Conservation (phyloP, 2,329 filamentous ascomycete genomes). For the Trichothecium sympodiale region DNA sequence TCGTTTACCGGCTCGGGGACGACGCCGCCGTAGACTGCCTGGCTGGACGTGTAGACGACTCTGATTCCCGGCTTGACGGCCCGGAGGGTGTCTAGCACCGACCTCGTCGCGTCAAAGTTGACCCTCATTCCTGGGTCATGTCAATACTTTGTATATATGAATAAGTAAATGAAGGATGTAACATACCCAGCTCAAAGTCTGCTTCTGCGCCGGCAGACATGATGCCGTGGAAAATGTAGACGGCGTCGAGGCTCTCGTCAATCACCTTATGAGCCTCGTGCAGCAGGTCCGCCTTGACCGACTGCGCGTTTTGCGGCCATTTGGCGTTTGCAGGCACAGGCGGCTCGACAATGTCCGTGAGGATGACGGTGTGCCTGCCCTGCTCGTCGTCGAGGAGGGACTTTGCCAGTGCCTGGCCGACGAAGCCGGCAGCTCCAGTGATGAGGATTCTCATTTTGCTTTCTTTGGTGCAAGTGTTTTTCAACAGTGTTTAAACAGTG, state of each 20-base stretch:
- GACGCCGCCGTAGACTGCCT: constrained; percentile 46
- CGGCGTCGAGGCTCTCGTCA: constrained; percentile 26
- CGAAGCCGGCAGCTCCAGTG: constrained; percentile 53
- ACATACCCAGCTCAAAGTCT: constrained; percentile 41
- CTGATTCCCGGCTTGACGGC: constrained; percentile 31
- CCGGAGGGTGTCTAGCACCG: constrained; percentile 39
- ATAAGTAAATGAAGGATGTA: not conserved
- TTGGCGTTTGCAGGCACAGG: constrained; percentile 27
- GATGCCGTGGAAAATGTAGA: constrained; percentile 52
- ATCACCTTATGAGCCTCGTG: constrained; percentile 7
- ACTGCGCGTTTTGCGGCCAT: constrained; percentile 14
- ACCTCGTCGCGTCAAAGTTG: constrained; percentile 44
- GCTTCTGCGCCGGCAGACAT: constrained; percentile 53
- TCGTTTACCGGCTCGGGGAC: constrained; percentile 30
- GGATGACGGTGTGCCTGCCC: constrained; percentile 29
- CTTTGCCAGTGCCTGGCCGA: constrained; percentile 48
- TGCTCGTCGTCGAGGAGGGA: constrained; percentile 34
- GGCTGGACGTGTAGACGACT: constrained; percentile 45
- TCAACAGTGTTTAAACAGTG: too few relatives aligned
- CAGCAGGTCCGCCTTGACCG: constrained; percentile 14
- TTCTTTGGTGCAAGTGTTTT: too few relatives aligned
- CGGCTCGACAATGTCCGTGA: constrained; percentile 46
- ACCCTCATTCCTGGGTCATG: constrained; percentile 20
- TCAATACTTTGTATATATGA: not conserved
- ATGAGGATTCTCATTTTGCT: constrained; percentile 40